Base-by-base conservation (phyloP, 2,329 filamentous ascomycete genomes). In the Didymosphaeria variabile region DNA sequence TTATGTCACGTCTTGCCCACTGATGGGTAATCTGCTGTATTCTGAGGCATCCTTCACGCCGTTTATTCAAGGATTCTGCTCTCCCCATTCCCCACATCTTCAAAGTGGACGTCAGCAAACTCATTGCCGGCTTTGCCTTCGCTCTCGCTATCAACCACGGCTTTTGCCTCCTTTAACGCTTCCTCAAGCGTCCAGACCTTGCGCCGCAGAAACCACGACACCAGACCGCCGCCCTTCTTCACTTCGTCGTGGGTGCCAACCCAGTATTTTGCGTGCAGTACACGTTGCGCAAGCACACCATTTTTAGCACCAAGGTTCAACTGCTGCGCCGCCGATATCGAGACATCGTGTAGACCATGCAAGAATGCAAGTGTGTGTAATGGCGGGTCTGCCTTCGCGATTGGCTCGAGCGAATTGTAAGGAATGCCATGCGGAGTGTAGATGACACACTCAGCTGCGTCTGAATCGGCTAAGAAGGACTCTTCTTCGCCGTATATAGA, bases 371-470 rank as follows among this genome's bases (percentile, higher is more conserved):
- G 79, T 0, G 84, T 84, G 2, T 79, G 72, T 32, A 90, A 74
- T 0, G 80, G 74, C 0, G 85, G 85, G 0, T 76, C 70, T 1
- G 84, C 82, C 0, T 64, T 63, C 0, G 75, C 73, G 8, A 89
- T 71, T 0, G 80, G 75, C 0, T 70, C 65, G 4, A 90, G 75
- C 21, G 84, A 82, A 0, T 76, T 64, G 17, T 81, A 75, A 0
- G 80, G 77, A 53, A 90, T 86, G 34, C 88, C 87, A 69, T 90
- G 88, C 0, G 88, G 88, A 0, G 87, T 87, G 76, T 90, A 90
- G 38, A 91, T 77, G 32, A 90, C 72, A 13, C 84, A 86, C 72
- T 90, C 86, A 0, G 81, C 82, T 17, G 71, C 72, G 12, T 67
- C 73, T 54, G 64, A 45, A 50, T 36, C 55, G 2, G 36, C 58